phyloP scores from a whole-genome alignment of 306 rosid genomes.

The Cucurbita pepo region DNA sequence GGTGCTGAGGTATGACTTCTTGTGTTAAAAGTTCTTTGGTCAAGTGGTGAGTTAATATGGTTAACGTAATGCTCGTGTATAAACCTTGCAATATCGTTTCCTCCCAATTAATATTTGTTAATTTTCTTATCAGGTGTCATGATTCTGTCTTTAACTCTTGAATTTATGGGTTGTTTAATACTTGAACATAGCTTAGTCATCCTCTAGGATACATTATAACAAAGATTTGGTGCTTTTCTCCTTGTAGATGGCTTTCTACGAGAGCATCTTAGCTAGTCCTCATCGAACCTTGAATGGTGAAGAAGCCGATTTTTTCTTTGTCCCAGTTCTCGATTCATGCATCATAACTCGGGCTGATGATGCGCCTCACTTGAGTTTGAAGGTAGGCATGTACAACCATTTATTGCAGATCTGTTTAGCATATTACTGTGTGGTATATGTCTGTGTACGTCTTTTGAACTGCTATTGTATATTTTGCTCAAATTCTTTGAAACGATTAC shows the following conservation, averaged over 20 bases:
- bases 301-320: slow-evolving; percentile 94
- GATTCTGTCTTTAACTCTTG: background rate
- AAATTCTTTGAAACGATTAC: background rate
- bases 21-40: background rate
- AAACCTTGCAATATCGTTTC: background rate
- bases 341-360: slow-evolving; percentile 86
- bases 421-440: background rate
- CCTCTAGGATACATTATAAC: background rate
- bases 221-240: slow-evolving; percentile 7
- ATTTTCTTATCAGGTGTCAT: background rate
- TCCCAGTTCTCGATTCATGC: slow-evolving; percentile 94
- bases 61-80: background rate
- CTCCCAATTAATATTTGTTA: background rate
- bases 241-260: slow-evolving; percentile 74
- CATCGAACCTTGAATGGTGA: slow-evolving; percentile 80
- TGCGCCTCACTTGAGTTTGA: slow-evolving; percentile 78
- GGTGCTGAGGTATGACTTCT: slow-evolving; percentile 70
- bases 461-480: background rate
- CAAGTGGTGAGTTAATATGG: background rate
- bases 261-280: slow-evolving; percentile 80
- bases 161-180: background rate
- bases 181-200: slow-evolving; percentile 1
- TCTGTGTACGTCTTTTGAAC: background rate
- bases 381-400: slow-evolving; percentile 21
- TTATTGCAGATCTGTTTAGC: background rate